phyloP scores from a whole-genome alignment of 495 filamentous ascomycete genomes.

The Xylaria bambusicola region DNA sequence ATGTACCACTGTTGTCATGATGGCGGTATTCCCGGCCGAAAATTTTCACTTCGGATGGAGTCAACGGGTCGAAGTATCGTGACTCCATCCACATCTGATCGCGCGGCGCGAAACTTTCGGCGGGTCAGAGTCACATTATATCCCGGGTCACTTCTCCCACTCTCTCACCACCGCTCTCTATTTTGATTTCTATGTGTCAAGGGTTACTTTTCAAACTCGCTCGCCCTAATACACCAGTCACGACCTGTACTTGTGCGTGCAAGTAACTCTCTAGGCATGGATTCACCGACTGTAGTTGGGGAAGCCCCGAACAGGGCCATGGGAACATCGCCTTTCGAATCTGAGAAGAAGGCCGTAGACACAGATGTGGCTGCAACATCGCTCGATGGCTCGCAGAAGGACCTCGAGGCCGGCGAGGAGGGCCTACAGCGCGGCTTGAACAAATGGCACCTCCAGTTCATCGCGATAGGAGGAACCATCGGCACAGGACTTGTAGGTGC shows the following conservation, averaged over 20 bases:
- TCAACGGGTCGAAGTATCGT: neutral
- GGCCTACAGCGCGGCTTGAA: constrained; percentile 33
- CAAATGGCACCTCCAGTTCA: constrained; percentile 62
- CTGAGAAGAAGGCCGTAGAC: constrained; percentile 13
- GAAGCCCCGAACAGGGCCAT: no score
- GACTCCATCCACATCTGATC: constrained; percentile 13
- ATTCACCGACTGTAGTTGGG: no score
- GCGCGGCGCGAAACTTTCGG: neutral
- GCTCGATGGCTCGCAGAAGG: constrained; percentile 24
- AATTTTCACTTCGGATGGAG: constrained; percentile 5
- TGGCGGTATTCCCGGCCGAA: neutral
- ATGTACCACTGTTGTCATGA: no score
- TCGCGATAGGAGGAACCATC: constrained; percentile 69
- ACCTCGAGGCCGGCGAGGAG: constrained; percentile 27
- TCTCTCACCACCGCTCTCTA: neutral
- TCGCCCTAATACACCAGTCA: no score
- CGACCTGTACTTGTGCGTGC: no score
- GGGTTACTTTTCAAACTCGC: neutral
- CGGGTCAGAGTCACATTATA: neutral
- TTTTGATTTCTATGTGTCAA: constrained; percentile 9
- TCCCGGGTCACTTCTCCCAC: constrained; percentile 2
- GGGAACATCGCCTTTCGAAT: constrained; percentile 5
- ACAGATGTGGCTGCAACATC: constrained; percentile 16
- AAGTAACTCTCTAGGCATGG: no score
- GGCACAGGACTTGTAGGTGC: constrained; percentile 61